These are phyloP conservation scores for Cerioporus squamosus DNA, from an alignment of 1,284 basidiomycete genomes.

Conservation along the genomic window DNA sequence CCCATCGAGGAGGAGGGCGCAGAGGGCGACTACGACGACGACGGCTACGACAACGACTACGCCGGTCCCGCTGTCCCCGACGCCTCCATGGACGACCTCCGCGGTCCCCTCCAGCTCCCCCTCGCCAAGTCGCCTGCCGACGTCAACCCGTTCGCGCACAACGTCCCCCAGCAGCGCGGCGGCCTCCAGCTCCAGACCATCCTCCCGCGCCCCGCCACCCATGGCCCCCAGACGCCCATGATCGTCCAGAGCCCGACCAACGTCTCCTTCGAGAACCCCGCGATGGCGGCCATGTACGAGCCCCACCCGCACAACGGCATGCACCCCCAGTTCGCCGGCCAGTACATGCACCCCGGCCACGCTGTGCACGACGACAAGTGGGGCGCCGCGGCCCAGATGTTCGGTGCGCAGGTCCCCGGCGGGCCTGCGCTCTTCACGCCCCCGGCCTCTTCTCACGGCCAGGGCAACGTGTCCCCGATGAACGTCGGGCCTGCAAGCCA, in stretches of 20 bases:
- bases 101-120: conserved; percentile 24
- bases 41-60: conserved; percentile 35
- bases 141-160: conserved; percentile 36
- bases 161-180: conserved; percentile 24
- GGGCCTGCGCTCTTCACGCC: conserved; percentile 40
- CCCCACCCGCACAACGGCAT: conserved; percentile 25
- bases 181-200: conserved; percentile 36
- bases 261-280: conserved; percentile 42
- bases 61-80: conserved; percentile 19
- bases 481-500: conserved; percentile 22
- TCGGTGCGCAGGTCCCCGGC: conserved; percentile 33
- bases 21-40: conserved; percentile 45
- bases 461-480: conserved; percentile 20
- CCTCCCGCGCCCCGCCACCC: conserved; percentile 31
- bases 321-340: conserved; percentile 27
- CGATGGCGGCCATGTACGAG: conserved; percentile 40
- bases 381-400: conserved; percentile 32
- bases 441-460: conserved; percentile 36
- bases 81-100: conserved; percentile 29
- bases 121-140: conserved; percentile 22
- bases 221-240: conserved; percentile 33
- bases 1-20: conserved; percentile 59
- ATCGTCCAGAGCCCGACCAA: conserved; percentile 37
- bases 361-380: conserved; percentile 27
- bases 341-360: conserved; percentile 26